phyloP scores from a whole-genome alignment of 805 yeast genomes.

The Hyphopichia homilentoma region DNA sequence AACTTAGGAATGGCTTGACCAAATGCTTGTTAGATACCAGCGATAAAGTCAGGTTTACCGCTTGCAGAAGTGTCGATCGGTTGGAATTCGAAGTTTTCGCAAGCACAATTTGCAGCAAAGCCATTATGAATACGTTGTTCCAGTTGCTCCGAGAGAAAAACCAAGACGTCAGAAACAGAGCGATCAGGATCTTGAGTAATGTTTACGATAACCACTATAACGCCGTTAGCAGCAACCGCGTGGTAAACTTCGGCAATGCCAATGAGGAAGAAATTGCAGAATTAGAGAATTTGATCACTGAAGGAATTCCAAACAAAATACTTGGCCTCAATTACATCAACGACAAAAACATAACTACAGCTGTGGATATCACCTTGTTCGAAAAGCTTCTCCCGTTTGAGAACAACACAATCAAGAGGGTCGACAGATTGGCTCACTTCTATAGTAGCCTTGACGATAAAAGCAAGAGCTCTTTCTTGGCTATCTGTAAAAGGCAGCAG shows the following conservation, averaged over 20 bases:
- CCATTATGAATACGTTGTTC: slow-evolving; percentile 51
- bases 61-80: slow-evolving; percentile 50
- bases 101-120: slow-evolving; percentile 41
- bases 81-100: slow-evolving; percentile 47
- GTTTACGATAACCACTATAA: slow-evolving; percentile 48
- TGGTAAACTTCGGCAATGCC: slow-evolving; percentile 28
- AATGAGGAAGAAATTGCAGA: slow-evolving; percentile 19
- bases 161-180: slow-evolving; percentile 56
- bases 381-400: slow-evolving; percentile 61
- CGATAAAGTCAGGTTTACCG: slow-evolving; percentile 62
- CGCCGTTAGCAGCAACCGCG: slow-evolving; percentile 8
- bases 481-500: slow-evolving; percentile 66
- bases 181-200: slow-evolving; percentile 51
- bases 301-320: slow-evolving; percentile 61
- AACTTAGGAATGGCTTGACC: slow-evolving; percentile 47
- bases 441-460: slow-evolving; percentile 49
- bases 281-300: slow-evolving; percentile 27
- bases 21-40: slow-evolving; percentile 74
- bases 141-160: slow-evolving; percentile 73
- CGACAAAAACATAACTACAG: slow-evolving; percentile 59
- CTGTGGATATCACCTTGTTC: slow-evolving; percentile 58
- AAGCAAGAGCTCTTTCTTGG: slow-evolving; percentile 61
- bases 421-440: slow-evolving; percentile 49
- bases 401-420: slow-evolving; percentile 42
- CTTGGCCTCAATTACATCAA: slow-evolving; percentile 71